Conservation (phyloP, 2,329 filamentous ascomycete species). For the Neofusicoccum parvum region DNA sequence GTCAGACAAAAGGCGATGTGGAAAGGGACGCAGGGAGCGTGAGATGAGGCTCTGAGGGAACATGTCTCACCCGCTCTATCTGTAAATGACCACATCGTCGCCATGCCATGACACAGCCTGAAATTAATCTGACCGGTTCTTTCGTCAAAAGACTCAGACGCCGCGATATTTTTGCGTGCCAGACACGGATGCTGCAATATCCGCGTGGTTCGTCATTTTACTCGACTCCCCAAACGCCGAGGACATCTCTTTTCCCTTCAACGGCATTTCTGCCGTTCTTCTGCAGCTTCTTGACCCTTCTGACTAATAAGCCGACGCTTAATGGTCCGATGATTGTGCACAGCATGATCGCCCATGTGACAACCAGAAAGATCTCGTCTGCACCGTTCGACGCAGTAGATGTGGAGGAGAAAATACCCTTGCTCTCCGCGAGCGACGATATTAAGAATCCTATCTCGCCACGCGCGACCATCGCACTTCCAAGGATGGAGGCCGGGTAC, state of each 20-base stretch:
- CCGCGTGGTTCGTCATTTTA: neutral
- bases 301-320: constrained; percentile 53
- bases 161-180: neutral
- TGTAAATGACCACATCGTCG: neutral
- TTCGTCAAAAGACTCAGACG: neutral
- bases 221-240: constrained; percentile 48
- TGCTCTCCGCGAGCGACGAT: constrained; percentile 64
- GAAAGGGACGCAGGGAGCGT: too few species aligned
- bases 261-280: constrained; percentile 32
- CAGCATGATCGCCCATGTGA: constrained; percentile 60
- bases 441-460: constrained; percentile 82
- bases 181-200: neutral
- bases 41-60: neutral
- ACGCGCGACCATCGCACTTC: constrained; percentile 72
- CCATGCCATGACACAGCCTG: neutral
- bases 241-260: constrained; percentile 38
- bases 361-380: constrained; percentile 53
- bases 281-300: constrained; percentile 47
- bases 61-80: neutral
- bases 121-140: neutral
- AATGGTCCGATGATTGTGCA: constrained; percentile 60
- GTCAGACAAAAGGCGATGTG: too few species aligned
- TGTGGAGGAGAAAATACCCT: constrained; percentile 48
- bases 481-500: constrained; percentile 68
- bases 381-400: constrained; percentile 19